phyloP scores from a whole-genome alignment of 371 early-diverging fungal species.

The Mortierella sp. region DNA sequence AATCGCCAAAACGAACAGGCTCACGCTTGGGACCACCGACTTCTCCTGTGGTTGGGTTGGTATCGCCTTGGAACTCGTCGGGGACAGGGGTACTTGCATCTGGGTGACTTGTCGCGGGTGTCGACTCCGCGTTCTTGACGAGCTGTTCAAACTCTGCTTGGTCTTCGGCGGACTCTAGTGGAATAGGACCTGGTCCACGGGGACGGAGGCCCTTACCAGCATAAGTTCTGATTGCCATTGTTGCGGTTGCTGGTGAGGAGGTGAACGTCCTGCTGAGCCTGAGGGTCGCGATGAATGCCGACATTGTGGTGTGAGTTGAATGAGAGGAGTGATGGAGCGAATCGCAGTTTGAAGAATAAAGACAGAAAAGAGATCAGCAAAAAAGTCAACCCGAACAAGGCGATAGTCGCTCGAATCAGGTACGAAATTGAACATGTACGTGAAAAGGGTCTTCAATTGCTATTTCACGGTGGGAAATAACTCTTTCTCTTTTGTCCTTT shows the following conservation, averaged over 20 bases:
- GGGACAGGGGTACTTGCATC: constrained; percentile 68
- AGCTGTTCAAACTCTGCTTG: constrained; percentile 85
- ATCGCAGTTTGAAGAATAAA: background rate
- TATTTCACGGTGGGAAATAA: constrained; percentile 3
- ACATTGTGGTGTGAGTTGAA: background rate
- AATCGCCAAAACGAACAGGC: constrained; percentile 91
- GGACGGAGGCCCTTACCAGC: constrained; percentile 36
- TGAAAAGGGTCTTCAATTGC: background rate
- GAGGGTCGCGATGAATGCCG: background rate
- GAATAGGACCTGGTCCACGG: constrained; percentile 76
- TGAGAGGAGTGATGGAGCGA: background rate
- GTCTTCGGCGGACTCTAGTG: constrained; percentile 77
- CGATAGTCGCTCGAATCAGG: background rate
- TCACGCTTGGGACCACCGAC: constrained; percentile 89
- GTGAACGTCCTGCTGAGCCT: background rate
- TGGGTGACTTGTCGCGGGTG: constrained; percentile 66
- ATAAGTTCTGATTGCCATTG: constrained; percentile 6
- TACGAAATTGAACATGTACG: background rate
- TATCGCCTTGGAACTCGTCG: constrained; percentile 80
- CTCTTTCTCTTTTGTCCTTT: background rate
- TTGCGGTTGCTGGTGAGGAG: background rate
- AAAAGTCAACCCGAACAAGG: background rate
- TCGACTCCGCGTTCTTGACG: constrained; percentile 58
- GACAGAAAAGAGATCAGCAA: background rate
- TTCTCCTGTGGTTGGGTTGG: constrained; percentile 88